These are phyloP conservation scores for Crataegus laevigata DNA, from an alignment of 306 rosid genomes.

Conservation along the genomic window DNA sequence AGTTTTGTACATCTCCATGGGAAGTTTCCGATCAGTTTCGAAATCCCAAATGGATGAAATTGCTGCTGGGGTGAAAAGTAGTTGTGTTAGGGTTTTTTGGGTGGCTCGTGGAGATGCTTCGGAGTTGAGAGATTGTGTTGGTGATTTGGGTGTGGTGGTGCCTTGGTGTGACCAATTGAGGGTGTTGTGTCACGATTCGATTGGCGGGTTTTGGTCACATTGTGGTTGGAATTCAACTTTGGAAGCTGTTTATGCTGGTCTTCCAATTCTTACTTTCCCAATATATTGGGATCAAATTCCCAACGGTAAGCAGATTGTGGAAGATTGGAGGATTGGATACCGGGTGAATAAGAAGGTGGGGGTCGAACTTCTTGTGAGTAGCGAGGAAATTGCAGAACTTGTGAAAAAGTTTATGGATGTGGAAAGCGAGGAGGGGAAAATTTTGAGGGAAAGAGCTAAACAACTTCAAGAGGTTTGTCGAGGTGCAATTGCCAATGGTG, in stretches of 20 bases:
- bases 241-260: slow-evolving; percentile 36
- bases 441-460: slow-evolving; percentile 9
- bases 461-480: slow-evolving; percentile 13
- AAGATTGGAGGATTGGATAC: slow-evolving; percentile 35
- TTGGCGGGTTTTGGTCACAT: slow-evolving; percentile 51
- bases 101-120: slow-evolving; percentile 18
- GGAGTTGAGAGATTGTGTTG: slow-evolving; percentile 16
- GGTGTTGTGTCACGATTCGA: slow-evolving; percentile 29
- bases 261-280: slow-evolving; percentile 34
- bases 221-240: slow-evolving; percentile 51
- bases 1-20: slow-evolving; percentile 37
- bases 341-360: slow-evolving; percentile 16
- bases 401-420: slow-evolving; percentile 27
- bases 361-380: slow-evolving; percentile 7
- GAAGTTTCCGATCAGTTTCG: too few species aligned
- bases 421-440: not conserved
- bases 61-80: slow-evolving; percentile 9
- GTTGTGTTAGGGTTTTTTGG: slow-evolving; percentile 26
- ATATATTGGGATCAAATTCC: slow-evolving; percentile 44
- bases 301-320: slow-evolving; percentile 32
- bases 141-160: slow-evolving; percentile 23
- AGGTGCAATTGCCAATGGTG: slow-evolving; percentile 24
- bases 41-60: too few species aligned
- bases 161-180: slow-evolving; percentile 49
- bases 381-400: slow-evolving; percentile 24